Percentiles rank a stretch among this genome's conserved stretches.
Conservation (phyloP, 495 filamentous ascomycete species). For the Hyaloscypha variabilis region DNA sequence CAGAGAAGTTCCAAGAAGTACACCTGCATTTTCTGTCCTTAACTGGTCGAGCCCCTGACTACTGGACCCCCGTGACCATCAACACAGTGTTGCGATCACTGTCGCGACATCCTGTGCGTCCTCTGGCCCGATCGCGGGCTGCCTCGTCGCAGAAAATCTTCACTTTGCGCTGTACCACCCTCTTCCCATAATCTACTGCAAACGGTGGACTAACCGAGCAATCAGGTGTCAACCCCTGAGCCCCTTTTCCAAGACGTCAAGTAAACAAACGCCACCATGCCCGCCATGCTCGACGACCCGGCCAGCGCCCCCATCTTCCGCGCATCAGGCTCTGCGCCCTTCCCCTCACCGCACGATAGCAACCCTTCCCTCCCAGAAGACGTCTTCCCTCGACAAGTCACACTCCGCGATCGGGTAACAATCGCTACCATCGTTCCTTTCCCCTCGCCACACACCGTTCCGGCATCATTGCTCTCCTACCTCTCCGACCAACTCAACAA, state of each 20-base stretch:
- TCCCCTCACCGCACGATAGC: constrained; percentile 58
- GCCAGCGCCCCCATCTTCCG: constrained; percentile 62
- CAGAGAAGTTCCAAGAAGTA: constrained; percentile 1
- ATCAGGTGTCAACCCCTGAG: not conserved
- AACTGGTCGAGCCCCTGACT: not conserved
- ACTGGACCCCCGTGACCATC: not conserved
- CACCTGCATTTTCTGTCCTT: constrained; percentile 2
- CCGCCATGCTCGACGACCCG: constrained; percentile 84
- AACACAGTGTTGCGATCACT: not conserved
- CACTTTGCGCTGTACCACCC: not conserved
- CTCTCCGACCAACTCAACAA: constrained; percentile 86
- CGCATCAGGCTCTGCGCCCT: constrained; percentile 63
- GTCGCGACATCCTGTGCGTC: not conserved
- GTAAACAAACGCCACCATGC: constrained; percentile 58
- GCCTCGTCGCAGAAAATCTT: not conserved
- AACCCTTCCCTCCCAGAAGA: constrained; percentile 64
- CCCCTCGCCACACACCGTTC: constrained; percentile 71
- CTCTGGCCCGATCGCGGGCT: not conserved
- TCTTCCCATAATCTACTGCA: not conserved
- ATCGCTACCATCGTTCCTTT: constrained; percentile 91
- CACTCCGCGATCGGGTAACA: constrained; percentile 85
- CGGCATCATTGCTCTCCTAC: constrained; percentile 73
- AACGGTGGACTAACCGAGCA: not conserved
- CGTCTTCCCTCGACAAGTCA: constrained; percentile 81
- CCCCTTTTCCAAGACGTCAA: not conserved